Conservation (phyloP, 345 rosid species). For the Rhizophora mangle region DNA sequence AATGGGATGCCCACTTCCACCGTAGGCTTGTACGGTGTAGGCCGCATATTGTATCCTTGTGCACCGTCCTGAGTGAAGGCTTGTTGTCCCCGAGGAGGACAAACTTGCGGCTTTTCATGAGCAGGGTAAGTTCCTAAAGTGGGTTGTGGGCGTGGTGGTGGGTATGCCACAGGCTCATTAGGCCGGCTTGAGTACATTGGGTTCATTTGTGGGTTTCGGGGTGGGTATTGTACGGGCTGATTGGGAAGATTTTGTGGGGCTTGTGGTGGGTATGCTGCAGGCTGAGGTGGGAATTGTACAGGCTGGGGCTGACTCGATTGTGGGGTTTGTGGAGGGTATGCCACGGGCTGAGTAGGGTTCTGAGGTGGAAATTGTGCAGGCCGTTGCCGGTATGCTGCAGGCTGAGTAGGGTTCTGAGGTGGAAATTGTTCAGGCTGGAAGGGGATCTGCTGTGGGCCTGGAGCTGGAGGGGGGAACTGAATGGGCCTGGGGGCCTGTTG, state of each 20-base stretch:
- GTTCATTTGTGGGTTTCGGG: not conserved
- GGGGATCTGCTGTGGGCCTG: too few relatives aligned
- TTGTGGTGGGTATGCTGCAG: not conserved
- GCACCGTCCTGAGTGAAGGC: slow-evolving; percentile 3
- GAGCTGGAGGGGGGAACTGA: too few relatives aligned
- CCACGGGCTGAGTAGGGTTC: not conserved
- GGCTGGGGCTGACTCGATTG: not conserved
- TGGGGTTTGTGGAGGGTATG: slow-evolving; percentile 1
- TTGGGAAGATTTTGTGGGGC: not conserved
- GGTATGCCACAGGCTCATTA: not conserved
- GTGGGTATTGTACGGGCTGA: slow-evolving; percentile 2
- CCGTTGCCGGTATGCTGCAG: slow-evolving; percentile 11
- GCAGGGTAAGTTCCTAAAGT: slow-evolving; percentile 1
- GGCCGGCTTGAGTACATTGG: too few relatives aligned
- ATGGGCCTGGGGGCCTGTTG: too few relatives aligned
- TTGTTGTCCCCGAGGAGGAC: not conserved
- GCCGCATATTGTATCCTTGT: not conserved
- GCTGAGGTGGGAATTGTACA: slow-evolving; percentile 1
- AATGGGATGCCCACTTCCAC: not conserved
- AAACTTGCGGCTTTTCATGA: not conserved
- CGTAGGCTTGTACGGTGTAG: not conserved
- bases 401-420: not conserved
- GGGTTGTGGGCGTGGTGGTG: not conserved
- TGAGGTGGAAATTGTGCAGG: not conserved
- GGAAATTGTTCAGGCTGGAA: not conserved